These are phyloP conservation scores for Heritiera fomes DNA, from an alignment of 345 rosid genomes.

Conservation along the genomic window DNA sequence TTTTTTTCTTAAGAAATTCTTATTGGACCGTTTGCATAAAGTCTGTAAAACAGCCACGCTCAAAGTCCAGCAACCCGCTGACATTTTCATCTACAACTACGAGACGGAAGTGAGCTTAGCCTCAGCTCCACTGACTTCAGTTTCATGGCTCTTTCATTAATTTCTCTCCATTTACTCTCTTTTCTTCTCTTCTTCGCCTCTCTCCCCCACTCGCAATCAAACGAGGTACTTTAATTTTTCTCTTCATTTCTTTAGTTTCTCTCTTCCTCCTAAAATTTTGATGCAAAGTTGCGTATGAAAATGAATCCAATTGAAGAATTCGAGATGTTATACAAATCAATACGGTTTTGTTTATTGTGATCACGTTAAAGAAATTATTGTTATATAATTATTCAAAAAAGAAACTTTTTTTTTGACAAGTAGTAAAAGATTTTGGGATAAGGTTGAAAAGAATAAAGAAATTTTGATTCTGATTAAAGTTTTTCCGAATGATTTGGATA, in stretches of 20 bases:
- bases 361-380: not conserved
- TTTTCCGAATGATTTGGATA: not conserved
- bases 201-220: not conserved
- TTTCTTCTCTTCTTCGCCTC: not conserved
- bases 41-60: not conserved
- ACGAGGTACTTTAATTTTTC: not conserved
- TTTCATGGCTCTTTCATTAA: slow-evolving; percentile 8
- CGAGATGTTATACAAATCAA: not conserved
- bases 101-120: not conserved
- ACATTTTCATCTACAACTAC: not conserved
- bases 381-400: not conserved
- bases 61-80: not conserved
- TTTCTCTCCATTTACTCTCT: not conserved
- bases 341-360: not conserved
- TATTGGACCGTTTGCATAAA: too few relatives aligned
- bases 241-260: not conserved
- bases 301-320: not conserved
- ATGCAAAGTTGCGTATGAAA: not conserved
- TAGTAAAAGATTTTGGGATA: not conserved
- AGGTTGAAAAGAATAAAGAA: not conserved
- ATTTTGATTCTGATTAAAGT: not conserved
- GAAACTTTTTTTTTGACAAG: not conserved
- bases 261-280: too few relatives aligned
- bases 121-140: not conserved
- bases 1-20: too few relatives aligned